Evolutionary conservation across 1,284 basidiomycete species (phyloP), one percentile per base, ranked within the genome.

Genomic region (Leccinum pachyderme): DNA sequence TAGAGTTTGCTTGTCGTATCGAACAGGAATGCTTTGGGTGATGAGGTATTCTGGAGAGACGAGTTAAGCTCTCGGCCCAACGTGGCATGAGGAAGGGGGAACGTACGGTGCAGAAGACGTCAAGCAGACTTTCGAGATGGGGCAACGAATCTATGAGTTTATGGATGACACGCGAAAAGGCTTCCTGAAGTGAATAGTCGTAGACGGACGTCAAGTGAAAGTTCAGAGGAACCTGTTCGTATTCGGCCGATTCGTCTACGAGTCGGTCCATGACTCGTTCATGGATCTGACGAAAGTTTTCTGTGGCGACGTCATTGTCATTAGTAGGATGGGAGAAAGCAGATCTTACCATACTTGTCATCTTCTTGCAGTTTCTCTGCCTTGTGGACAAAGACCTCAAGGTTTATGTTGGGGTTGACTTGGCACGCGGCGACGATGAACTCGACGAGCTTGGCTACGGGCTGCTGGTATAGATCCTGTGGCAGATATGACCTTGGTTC

Each of bases 381-480:
- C 74, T 99, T 99, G 77, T 99, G 96, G 15, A 98, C 90, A 66
- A 99, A 98, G 25, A 98, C 87, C 70, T 97, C 93, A 46, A 98
- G 82, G 58, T 88, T 86, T 57, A 96, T 84, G 45, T 80, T 76
- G 6, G 87, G 90, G 66, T 94, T 94, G 47, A 86, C 81, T 41
- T 86, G 80, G 66, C 87, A 89, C 1, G 87, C 87, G 2, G 83
- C 80, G 31, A 86, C 77, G 56, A 93, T 85, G 63, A 91, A 86
- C 51, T 89, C 84, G 46, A 91, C 84, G 47, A 95, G 83, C 61
- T 87, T 87, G 32, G 83, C 79, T 54, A 96, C 87, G 7, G 92
- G 84, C 60, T 92, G 81, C 61, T 85, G 84, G 68, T 87, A 88
- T 22, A 84, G 70, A 63, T 87, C 84, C 85, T 87, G 61, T 9